These are phyloP conservation scores for Herpotrichia juniperi DNA, from an alignment of 2,329 filamentous ascomycete genomes.

Conservation along the genomic window DNA sequence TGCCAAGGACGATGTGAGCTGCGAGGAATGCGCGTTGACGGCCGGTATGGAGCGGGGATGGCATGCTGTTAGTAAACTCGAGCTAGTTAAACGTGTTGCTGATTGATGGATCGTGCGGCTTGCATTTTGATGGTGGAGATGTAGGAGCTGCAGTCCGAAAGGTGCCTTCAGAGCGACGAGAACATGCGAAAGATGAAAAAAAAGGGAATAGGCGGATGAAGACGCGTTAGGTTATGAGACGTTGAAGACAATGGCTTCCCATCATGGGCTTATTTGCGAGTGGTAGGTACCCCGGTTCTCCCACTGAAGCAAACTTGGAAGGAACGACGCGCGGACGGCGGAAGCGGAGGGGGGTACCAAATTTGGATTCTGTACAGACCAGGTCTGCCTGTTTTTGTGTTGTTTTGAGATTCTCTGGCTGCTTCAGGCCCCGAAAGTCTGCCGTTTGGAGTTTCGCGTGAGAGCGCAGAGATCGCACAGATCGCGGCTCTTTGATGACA, in stretches of 20 bases:
- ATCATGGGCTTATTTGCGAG: not conserved
- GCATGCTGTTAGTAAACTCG: not conserved
- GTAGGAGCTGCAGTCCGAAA: not conserved
- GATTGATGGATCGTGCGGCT: not conserved
- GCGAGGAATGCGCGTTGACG: constrained; percentile 14
- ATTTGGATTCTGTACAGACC: not conserved
- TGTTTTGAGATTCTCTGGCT: too few relatives aligned
- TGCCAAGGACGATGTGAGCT: constrained; percentile 20
- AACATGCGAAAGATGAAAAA: not conserved
- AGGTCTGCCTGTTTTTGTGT: not conserved
- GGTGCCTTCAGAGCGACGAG: not conserved
- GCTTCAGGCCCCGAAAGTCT: too few relatives aligned
- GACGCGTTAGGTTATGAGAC: not conserved
- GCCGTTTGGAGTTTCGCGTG: not conserved
- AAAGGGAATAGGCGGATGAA: not conserved
- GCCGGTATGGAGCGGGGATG: not conserved
- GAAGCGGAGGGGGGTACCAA: not conserved
- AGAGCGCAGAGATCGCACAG: not conserved
- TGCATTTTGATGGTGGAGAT: not conserved
- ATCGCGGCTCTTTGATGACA: too few relatives aligned
- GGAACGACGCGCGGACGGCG: not conserved
- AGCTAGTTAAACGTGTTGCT: too few relatives aligned
- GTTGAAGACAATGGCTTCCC: not conserved
- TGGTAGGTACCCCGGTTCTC: not conserved
- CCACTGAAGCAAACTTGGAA: not conserved